A percentile compares a stretch with the other conserved stretches of the same genome.
These are phyloP conservation scores for Orychophragmus violaceus DNA, from an alignment of 345 rosid genomes.

Conservation along the genomic window DNA sequence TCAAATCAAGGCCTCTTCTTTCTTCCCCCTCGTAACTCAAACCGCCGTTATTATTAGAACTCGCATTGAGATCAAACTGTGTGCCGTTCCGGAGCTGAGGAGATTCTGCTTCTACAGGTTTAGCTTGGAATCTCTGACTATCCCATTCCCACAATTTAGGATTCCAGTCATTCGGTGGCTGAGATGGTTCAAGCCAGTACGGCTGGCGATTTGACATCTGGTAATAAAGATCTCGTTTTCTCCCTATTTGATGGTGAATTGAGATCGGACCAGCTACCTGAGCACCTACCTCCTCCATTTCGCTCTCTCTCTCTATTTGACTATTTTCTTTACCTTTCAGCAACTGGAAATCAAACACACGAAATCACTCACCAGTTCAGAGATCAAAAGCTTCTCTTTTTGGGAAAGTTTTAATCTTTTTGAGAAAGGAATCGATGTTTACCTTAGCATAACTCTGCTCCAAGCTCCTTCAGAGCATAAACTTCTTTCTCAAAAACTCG, in stretches of 20 bases:
- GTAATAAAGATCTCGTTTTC: conserved; percentile 53
- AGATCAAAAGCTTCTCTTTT: neutral
- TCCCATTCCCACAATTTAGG: conserved; percentile 78
- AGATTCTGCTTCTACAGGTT: conserved; percentile 35
- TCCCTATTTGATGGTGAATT: conserved; percentile 43
- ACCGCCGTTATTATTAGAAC: conserved; percentile 8
- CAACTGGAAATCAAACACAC: conserved; percentile 5
- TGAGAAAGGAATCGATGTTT: neutral
- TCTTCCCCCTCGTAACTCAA: conserved; percentile 36
- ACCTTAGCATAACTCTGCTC: neutral
- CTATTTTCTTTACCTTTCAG: neutral
- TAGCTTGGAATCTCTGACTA: conserved; percentile 51
- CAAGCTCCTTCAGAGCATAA: conserved; percentile 1
- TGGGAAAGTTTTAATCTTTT: neutral
- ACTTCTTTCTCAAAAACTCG: neutral
- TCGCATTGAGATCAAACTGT: conserved; percentile 4
- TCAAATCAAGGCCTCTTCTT: conserved; percentile 48
- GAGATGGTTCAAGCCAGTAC: conserved; percentile 15
- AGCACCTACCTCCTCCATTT: conserved; percentile 71
- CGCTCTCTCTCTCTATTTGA: neutral
- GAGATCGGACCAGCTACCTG: conserved; percentile 57
- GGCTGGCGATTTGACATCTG: conserved; percentile 28
- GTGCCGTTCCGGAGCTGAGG: conserved; percentile 8
- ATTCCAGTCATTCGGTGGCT: conserved; percentile 46
- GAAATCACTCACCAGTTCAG: neutral